Conservation (phyloP, 805 yeast genomes). For the Candida qinlingensis region DNA sequence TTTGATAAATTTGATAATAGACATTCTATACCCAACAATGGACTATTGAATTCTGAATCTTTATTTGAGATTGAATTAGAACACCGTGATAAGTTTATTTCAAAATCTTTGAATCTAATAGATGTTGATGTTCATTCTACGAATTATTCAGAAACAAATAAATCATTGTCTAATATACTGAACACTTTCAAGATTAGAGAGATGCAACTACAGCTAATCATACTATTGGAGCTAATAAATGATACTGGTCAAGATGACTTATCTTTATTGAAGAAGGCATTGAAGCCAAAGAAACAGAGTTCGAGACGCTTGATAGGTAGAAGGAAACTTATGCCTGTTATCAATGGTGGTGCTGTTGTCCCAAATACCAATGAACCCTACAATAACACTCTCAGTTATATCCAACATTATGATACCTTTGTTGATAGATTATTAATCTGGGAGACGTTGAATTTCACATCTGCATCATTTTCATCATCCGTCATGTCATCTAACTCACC, state of each 20-base stretch:
- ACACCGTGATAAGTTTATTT: constrained; percentile 24
- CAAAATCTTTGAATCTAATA: constrained; percentile 21
- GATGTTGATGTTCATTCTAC: constrained; percentile 21
- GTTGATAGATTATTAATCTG: constrained; percentile 50
- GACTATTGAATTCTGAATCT: constrained; percentile 21
- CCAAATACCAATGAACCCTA: neutral
- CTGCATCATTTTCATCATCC: constrained; percentile 3
- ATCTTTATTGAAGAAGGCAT: constrained; percentile 26
- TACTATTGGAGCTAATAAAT: constrained; percentile 41
- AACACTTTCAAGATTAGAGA: constrained; percentile 47
- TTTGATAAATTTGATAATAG: constrained; percentile 38
- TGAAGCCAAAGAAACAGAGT: constrained; percentile 8
- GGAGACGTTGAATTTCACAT: constrained; percentile 35
- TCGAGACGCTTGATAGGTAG: constrained; percentile 29
- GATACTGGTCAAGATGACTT: constrained; percentile 32
- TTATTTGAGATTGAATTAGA: constrained; percentile 25
- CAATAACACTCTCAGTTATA: constrained; percentile 16
- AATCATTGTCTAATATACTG: constrained; percentile 26
- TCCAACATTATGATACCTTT: constrained; percentile 36
- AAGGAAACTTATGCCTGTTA: constrained; percentile 26
- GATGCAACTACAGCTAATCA: constrained; percentile 48
- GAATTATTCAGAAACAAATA: constrained; percentile 23
- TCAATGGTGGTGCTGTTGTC: constrained; percentile 39
- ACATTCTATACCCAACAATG: constrained; percentile 29
- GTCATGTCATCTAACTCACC: constrained; percentile 11